Conservation (phyloP, 257 asterid genomes). For the Paraleonurus japonicus region DNA sequence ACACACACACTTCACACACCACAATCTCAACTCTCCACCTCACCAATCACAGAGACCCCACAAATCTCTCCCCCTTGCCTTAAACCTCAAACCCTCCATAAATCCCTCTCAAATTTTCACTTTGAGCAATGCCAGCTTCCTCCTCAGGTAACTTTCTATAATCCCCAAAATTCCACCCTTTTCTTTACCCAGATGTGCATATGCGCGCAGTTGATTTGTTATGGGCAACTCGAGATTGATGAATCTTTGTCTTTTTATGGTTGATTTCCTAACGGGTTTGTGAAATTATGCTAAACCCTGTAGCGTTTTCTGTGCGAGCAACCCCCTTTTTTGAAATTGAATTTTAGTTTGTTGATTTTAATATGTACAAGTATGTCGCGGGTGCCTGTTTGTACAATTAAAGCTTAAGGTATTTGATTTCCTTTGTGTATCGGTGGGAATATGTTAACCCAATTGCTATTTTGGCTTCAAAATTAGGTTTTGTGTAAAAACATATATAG, state of each 20-base stretch:
- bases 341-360: constrained; percentile 18
- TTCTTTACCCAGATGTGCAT: not conserved
- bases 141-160: constrained; percentile 62
- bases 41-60: constrained; percentile 75
- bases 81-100: constrained; percentile 45
- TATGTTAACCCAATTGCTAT: not conserved
- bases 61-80: constrained; percentile 45
- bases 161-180: constrained; percentile 23
- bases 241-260: constrained; percentile 4
- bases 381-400: constrained; percentile 21
- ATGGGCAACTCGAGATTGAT: constrained; percentile 15
- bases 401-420: constrained; percentile 15
- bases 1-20: constrained; percentile 40
- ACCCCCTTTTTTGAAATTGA: constrained; percentile 33
- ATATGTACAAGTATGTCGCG: constrained; percentile 3
- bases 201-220: constrained; percentile 23
- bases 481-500: constrained; percentile 1
- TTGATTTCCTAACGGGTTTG: constrained; percentile 19
- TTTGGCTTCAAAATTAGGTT: constrained; percentile 31
- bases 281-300: constrained; percentile 20
- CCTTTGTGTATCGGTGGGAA: not conserved
- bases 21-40: constrained; percentile 47
- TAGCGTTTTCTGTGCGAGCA: constrained; percentile 13
- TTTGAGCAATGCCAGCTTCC: constrained; percentile 87
- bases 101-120: constrained; percentile 34